Conservation (phyloP, 208 protist genomes). For the Leishmania major region DNA sequence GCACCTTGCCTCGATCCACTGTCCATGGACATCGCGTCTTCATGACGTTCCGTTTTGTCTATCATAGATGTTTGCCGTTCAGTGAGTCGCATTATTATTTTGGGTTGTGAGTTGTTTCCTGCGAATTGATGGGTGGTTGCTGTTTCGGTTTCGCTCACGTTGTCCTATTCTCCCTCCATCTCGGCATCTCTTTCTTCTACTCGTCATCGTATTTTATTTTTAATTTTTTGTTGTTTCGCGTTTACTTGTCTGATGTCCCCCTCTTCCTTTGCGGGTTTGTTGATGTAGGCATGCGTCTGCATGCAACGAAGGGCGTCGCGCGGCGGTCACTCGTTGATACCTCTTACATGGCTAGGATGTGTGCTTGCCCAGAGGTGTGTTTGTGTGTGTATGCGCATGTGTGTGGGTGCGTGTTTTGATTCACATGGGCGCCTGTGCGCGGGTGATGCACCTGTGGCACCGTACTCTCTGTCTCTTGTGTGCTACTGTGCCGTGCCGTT, state of each 20-base stretch:
- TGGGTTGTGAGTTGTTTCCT: not conserved
- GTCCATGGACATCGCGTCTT: not conserved
- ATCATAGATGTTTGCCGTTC: too few relatives aligned
- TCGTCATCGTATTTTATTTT: not conserved
- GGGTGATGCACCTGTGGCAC: not conserved
- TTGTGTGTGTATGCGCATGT: not conserved
- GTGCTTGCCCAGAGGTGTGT: not conserved
- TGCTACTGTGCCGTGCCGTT: too few relatives aligned
- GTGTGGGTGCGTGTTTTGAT: constrained; percentile 3
- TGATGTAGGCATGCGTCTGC: too few relatives aligned
- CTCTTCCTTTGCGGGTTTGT: not conserved
- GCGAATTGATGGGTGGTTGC: not conserved
- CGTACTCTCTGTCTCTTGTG: not conserved
- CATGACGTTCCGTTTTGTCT: not conserved
- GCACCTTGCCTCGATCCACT: not conserved
- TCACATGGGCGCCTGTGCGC: not conserved
- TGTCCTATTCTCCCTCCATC: not conserved
- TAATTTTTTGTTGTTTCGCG: not conserved
- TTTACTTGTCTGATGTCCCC: not conserved
- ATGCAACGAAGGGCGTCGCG: too few relatives aligned
- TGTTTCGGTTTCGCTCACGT: not conserved
- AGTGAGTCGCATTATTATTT: not conserved
- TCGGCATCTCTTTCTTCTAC: not conserved
- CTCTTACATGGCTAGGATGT: too few relatives aligned
- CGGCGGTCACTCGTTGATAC: too few relatives aligned